phyloP scores from a whole-genome alignment of 441 rosid species.

The Erodium trifolium region DNA sequence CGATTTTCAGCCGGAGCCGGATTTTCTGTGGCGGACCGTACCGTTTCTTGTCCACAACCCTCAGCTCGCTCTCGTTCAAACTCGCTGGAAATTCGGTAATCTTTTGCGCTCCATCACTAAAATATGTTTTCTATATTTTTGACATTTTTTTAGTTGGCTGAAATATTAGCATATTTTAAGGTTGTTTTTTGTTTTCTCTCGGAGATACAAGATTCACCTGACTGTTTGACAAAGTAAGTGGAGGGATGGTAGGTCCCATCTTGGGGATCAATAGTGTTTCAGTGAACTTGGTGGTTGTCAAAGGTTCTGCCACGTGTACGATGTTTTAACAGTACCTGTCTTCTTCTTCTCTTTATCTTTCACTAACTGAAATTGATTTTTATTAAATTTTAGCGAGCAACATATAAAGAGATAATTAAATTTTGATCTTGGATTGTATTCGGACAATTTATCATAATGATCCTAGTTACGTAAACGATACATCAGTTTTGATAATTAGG shows the following conservation, averaged over 20 bases:
- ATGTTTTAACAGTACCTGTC: too few relatives aligned
- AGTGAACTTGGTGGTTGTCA: not conserved
- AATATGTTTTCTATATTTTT: not conserved
- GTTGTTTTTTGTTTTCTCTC: not conserved
- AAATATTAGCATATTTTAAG: not conserved
- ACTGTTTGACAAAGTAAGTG: not conserved
- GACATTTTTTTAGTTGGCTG: not conserved
- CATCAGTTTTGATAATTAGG: too few relatives aligned
- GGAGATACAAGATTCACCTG: not conserved
- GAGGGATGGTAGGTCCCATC: not conserved
- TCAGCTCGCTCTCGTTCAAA: constrained; percentile 80
- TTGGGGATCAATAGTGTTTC: not conserved
- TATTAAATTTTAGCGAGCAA: too few relatives aligned
- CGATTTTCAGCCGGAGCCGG: constrained; percentile 90
- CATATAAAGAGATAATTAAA: too few relatives aligned
- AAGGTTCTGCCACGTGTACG: not conserved
- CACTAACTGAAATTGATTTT: too few relatives aligned
- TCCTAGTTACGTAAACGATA: too few relatives aligned
- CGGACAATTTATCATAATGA: too few relatives aligned
- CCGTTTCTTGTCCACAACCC: constrained; percentile 67
- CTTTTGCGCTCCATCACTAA: not conserved
- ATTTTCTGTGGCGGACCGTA: constrained; percentile 70
- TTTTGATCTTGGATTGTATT: too few relatives aligned
- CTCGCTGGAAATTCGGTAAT: constrained; percentile 95
- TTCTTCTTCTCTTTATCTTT: too few relatives aligned